Conservation (phyloP, 345 rosid species). For the Viola odorata region DNA sequence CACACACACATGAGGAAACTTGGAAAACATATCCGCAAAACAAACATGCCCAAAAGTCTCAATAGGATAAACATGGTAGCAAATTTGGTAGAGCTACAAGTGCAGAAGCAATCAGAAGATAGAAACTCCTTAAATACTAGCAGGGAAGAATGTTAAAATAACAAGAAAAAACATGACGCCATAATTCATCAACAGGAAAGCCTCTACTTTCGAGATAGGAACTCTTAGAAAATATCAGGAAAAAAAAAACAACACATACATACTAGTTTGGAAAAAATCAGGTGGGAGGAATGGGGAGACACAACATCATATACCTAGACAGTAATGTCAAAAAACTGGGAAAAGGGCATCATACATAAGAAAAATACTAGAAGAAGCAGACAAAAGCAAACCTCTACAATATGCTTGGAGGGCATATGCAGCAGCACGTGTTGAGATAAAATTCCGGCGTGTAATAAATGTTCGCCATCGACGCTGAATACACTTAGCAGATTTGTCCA, state of each 20-base stretch:
- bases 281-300: too few relatives aligned
- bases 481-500: conserved; percentile 69
- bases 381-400: conserved; percentile 58
- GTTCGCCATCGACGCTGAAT: conserved; percentile 66
- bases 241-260: too few relatives aligned
- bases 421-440: conserved; percentile 46
- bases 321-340: too few relatives aligned
- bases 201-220: too few relatives aligned
- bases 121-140: neutral
- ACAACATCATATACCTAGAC: too few relatives aligned
- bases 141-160: neutral
- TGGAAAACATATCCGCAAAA: too few relatives aligned
- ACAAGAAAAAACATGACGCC: neutral
- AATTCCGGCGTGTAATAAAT: conserved; percentile 51
- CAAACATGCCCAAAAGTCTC: too few relatives aligned
- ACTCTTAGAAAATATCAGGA: too few relatives aligned
- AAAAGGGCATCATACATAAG: neutral
- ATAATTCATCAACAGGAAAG: too few relatives aligned
- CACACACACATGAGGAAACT: neutral
- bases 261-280: too few relatives aligned
- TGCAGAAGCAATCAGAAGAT: neutral
- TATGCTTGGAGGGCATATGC: conserved; percentile 71
- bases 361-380: conserved; percentile 3
- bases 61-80: neutral
- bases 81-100: neutral